Percentiles rank a stretch among this genome's conserved stretches.
These are phyloP conservation scores for Cubamyces sp. DNA, from an alignment of 768 basidiomycete genomes.

Conservation along the genomic window DNA sequence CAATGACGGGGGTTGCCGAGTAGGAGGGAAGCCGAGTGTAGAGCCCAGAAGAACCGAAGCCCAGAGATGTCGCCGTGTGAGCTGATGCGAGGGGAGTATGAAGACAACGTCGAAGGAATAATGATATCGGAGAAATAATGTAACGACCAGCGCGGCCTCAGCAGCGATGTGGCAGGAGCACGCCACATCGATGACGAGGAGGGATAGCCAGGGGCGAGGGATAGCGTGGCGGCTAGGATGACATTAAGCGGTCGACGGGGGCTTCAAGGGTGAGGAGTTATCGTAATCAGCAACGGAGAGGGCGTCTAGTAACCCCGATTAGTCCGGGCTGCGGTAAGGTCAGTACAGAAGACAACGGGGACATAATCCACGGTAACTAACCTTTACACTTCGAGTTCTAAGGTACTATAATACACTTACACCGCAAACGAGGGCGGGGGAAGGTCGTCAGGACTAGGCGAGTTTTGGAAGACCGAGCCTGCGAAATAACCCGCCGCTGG, in stretches of 20 bases:
- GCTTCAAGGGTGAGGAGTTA: conserved; percentile 32
- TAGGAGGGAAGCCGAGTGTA: conserved; percentile 23
- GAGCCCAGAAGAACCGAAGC: conserved; percentile 24
- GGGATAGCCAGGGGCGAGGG: conserved; percentile 29
- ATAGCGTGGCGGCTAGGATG: conserved; percentile 25
- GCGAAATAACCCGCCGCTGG: conserved; percentile 62
- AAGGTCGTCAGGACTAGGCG: conserved; percentile 80
- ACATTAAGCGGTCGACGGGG: conserved; percentile 38
- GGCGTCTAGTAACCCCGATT: conserved; percentile 44
- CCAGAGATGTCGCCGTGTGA: conserved; percentile 18
- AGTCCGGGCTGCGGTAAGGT: conserved; percentile 38
- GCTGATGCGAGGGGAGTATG: conserved; percentile 15
- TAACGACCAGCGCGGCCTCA: conserved; percentile 20
- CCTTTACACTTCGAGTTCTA: conserved; percentile 46
- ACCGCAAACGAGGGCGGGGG: conserved; percentile 66
- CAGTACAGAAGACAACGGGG: background rate
- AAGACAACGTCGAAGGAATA: conserved; percentile 47
- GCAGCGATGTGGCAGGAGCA: conserved; percentile 3
- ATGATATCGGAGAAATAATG: conserved; percentile 41
- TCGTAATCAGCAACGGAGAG: conserved; percentile 32
- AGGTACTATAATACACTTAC: conserved; percentile 38
- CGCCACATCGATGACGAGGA: conserved; percentile 27
- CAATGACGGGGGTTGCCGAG: conserved; percentile 37
- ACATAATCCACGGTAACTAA: conserved; percentile 30
- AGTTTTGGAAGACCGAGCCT: conserved; percentile 85